Percentiles rank a stretch among this genome's conserved stretches.
Evolutionary conservation across 306 rosid species (phyloP).

Genomic region (Notholithocarpus densiflorus): DNA sequence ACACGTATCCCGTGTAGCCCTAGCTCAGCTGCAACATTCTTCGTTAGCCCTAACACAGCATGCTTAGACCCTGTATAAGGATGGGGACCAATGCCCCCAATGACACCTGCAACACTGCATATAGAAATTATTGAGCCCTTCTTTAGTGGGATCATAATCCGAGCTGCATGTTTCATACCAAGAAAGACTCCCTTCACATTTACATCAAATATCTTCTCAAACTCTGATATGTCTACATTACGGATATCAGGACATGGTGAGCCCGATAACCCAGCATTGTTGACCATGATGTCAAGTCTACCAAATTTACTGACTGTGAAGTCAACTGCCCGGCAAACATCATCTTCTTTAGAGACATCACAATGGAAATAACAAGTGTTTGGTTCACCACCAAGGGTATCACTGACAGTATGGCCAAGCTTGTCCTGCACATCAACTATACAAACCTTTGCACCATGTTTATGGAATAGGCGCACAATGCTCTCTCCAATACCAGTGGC

Average conservation of each 20-base stretch:
- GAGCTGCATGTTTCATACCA: constrained; percentile 82
- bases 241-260: constrained; percentile 70
- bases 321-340: constrained; percentile 54
- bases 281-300: constrained; percentile 77
- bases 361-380: constrained; percentile 43
- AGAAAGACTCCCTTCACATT: constrained; percentile 79
- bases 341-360: constrained; percentile 66
- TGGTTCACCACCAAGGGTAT: constrained; percentile 42
- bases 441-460: constrained; percentile 82
- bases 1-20: constrained; percentile 62
- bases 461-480: constrained; percentile 61
- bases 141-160: constrained; percentile 62
- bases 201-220: constrained; percentile 63
- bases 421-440: constrained; percentile 72
- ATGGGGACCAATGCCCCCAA: constrained; percentile 63
- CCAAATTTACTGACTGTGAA: constrained; percentile 52
- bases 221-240: constrained; percentile 51
- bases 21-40: constrained; percentile 78
- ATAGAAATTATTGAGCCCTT: constrained; percentile 77
- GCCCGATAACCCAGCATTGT: constrained; percentile 84
- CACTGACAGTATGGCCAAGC: constrained; percentile 48
- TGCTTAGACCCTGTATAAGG: constrained; percentile 78
- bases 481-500: constrained; percentile 90
- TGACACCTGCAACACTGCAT: constrained; percentile 44
- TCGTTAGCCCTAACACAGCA: constrained; percentile 74